These are phyloP conservation scores for Rhizopogon vulgaris DNA, from an alignment of 768 basidiomycete species.

Conservation along the genomic window DNA sequence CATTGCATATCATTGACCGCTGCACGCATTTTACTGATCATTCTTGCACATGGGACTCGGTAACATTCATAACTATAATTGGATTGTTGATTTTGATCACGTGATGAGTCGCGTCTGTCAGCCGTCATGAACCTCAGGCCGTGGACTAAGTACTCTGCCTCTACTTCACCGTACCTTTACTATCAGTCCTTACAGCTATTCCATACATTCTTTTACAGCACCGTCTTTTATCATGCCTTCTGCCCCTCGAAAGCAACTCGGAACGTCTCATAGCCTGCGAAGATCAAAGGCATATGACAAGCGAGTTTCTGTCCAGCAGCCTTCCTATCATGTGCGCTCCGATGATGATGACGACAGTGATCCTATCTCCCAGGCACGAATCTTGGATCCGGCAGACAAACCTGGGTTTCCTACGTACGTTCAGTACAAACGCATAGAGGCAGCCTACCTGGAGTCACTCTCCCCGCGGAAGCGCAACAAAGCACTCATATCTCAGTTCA, in stretches of 20 bases:
- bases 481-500: conserved; percentile 62
- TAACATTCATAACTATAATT: background rate
- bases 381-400: conserved; percentile 11
- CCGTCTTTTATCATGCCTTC: background rate
- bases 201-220: background rate
- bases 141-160: too few species aligned
- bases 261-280: background rate
- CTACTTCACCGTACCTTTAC: background rate
- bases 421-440: conserved; percentile 54
- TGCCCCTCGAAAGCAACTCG: background rate
- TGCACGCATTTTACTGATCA: background rate
- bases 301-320: conserved; percentile 2
- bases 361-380: background rate
- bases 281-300: conserved; percentile 18
- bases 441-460: conserved; percentile 52
- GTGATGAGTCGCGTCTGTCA: conserved; percentile 22
- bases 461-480: conserved; percentile 56
- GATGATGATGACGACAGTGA: background rate
- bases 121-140: conserved; percentile 7
- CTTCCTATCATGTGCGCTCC: conserved; percentile 5
- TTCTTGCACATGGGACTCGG: background rate
- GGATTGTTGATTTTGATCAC: conserved; percentile 23
- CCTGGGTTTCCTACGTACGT: conserved; percentile 57
- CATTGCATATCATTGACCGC: background rate
- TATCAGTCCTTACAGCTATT: background rate